Percentiles rank a stretch among this genome's conserved stretches.
phyloP scores from a whole-genome alignment of 2,329 filamentous ascomycete species.

The Aotearoamyces nothofagi region DNA sequence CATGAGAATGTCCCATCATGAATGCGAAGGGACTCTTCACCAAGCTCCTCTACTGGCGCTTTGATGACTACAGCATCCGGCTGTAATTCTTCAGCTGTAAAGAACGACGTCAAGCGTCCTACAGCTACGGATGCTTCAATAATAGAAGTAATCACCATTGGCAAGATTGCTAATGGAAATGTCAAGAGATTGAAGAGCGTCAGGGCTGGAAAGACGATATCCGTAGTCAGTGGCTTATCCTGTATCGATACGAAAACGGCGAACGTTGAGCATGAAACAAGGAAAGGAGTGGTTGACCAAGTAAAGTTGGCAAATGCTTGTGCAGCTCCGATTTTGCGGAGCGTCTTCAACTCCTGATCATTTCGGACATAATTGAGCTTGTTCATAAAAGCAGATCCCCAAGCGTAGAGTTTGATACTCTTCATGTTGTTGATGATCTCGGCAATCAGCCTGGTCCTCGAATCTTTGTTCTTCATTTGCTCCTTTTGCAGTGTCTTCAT shows the following conservation, averaged over 20 bases:
- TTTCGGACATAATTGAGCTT: slow-evolving; percentile 94
- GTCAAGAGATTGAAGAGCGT: slow-evolving; percentile 93
- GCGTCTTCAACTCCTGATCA: slow-evolving; percentile 85
- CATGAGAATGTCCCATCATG: slow-evolving; percentile 84
- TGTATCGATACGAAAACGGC: slow-evolving; percentile 82
- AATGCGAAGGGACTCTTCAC: slow-evolving; percentile 76
- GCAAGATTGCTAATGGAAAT: slow-evolving; percentile 84
- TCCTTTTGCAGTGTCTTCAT: slow-evolving; percentile 92
- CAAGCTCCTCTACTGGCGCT: slow-evolving; percentile 55
- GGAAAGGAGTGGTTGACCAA: slow-evolving; percentile 93
- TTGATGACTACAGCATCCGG: slow-evolving; percentile 60
- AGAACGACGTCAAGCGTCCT: slow-evolving; percentile 67
- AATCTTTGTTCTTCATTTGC: slow-evolving; percentile 99
- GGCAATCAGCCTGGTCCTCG: slow-evolving; percentile 81
- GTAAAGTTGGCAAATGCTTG: slow-evolving; percentile 95
- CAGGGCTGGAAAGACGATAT: slow-evolving; percentile 87
- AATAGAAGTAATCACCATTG: slow-evolving; percentile 95
- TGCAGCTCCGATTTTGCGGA: slow-evolving; percentile 88
- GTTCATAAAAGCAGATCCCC: slow-evolving; percentile 94
- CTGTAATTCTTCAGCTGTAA: slow-evolving; percentile 82
- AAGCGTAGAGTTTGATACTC: slow-evolving; percentile 96
- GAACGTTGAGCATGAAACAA: slow-evolving; percentile 95
- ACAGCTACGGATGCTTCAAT: slow-evolving; percentile 94
- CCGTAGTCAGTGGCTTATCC: slow-evolving; percentile 69
- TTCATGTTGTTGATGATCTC: slow-evolving; percentile 99